Evolutionary conservation across 2,329 filamentous ascomycete genomes (phyloP).

Genomic region (Arthrobotrys sinensis): DNA sequence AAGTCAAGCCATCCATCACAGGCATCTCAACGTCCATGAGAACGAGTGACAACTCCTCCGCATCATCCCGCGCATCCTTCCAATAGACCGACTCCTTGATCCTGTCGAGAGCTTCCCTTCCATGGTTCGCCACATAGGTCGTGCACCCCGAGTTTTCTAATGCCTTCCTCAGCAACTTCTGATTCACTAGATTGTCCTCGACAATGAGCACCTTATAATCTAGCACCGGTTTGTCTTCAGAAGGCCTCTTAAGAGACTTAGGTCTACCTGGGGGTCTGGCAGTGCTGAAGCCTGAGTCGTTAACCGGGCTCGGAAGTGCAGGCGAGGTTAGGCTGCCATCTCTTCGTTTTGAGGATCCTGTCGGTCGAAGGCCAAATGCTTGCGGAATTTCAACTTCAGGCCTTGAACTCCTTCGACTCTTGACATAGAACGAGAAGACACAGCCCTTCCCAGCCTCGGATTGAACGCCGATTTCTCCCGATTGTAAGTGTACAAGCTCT

Average conservation of each 20-base stretch:
- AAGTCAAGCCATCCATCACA: constrained; percentile 70
- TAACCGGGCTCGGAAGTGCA: constrained; percentile 3
- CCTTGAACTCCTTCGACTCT: constrained; percentile 74
- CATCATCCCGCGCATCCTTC: constrained; percentile 60
- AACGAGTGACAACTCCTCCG: constrained; percentile 42
- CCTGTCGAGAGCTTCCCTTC: constrained; percentile 75
- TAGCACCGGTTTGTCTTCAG: constrained; percentile 31
- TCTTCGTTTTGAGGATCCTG: constrained; percentile 28
- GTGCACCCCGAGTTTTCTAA: constrained; percentile 70
- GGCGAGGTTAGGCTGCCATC: constrained; percentile 18
- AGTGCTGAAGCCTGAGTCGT: constrained; percentile 16
- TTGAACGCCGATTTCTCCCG: constrained; percentile 81
- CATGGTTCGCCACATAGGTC: constrained; percentile 77
- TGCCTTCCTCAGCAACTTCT: constrained; percentile 67
- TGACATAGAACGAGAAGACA: constrained; percentile 83
- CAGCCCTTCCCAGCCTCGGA: constrained; percentile 79
- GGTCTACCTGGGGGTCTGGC: neutral
- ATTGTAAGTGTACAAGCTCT: constrained; percentile 82
- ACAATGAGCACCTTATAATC: constrained; percentile 67
- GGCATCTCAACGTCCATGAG: constrained; percentile 70
- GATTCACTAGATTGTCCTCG: constrained; percentile 70
- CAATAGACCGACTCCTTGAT: constrained; percentile 73
- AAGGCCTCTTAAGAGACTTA: neutral
- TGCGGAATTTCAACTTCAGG: constrained; percentile 57
- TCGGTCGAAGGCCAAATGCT: constrained; percentile 38